Percentiles rank a stretch among this genome's conserved stretches.
These are phyloP conservation scores for Eimeria sp. DNA, from an alignment of 169 alveolate species.

Conservation along the genomic window DNA sequence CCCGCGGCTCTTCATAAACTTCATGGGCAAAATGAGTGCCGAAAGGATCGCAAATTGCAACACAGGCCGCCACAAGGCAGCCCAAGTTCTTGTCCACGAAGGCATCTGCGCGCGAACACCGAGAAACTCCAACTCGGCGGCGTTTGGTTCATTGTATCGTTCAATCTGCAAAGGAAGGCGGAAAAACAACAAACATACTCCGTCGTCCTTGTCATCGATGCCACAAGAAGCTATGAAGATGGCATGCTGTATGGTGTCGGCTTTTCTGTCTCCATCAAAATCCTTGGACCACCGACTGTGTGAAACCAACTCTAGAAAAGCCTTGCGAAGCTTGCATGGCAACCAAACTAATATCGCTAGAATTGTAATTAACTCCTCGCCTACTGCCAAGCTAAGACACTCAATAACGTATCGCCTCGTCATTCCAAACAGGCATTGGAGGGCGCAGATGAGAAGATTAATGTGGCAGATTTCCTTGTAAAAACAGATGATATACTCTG, in stretches of 20 bases:
- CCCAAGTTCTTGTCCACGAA: constrained; percentile 6
- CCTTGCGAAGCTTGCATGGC: background rate
- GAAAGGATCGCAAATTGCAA: constrained; percentile 26
- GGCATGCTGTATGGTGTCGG: background rate
- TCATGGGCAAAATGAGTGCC: constrained; percentile 69
- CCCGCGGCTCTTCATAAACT: constrained; percentile 63
- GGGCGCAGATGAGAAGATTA: constrained; percentile 35
- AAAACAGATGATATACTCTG: constrained; percentile 11
- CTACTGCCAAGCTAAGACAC: constrained; percentile 52
- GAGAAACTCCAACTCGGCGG: constrained; percentile 28
- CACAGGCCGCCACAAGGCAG: constrained; percentile 25
- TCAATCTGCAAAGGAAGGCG: background rate
- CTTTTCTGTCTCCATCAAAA: background rate
- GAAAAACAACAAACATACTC: background rate
- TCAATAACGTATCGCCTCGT: constrained; percentile 13
- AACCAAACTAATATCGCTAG: background rate
- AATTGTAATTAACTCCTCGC: background rate
- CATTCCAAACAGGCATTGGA: constrained; percentile 49
- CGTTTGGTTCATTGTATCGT: background rate
- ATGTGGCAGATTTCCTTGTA: constrained; percentile 42
- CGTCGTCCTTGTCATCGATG: background rate
- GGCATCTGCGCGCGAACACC: constrained; percentile 13
- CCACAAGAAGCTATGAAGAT: background rate
- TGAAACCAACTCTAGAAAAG: background rate
- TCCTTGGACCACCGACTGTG: background rate